phyloP scores from a whole-genome alignment of 192 early-diverging fungal species.

The Tieghemiomyces parasiticus region DNA sequence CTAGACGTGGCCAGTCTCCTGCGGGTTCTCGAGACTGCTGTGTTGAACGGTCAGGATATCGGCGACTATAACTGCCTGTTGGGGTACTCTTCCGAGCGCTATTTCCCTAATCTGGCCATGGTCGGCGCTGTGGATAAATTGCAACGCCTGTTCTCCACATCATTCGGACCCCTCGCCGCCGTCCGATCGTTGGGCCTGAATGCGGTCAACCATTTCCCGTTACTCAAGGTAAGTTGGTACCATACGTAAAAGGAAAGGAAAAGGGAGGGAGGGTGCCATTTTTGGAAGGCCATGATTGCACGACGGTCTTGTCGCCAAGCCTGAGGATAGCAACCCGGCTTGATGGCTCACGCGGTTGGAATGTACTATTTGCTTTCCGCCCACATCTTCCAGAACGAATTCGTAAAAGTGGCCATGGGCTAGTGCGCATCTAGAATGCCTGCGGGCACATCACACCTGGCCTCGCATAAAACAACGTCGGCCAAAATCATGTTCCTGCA shows the following conservation, averaged over 20 bases:
- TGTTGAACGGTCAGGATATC: constrained; percentile 63
- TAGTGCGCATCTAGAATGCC: too few species aligned
- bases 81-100: constrained; percentile 68
- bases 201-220: constrained; percentile 43
- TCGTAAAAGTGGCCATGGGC: constrained; percentile 41
- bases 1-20: constrained; percentile 64
- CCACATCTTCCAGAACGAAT: constrained; percentile 19
- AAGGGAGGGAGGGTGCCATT: neutral
- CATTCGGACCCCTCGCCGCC: constrained; percentile 40
- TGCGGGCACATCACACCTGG: too few species aligned
- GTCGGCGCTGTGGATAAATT: constrained; percentile 67
- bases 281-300: neutral
- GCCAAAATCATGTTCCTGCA: too few species aligned
- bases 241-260: neutral
- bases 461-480: too few species aligned
- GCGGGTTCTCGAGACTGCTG: constrained; percentile 41
- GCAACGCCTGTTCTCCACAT: constrained; percentile 60
- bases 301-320: neutral
- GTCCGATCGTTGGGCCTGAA: constrained; percentile 58
- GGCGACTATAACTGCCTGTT: constrained; percentile 59
- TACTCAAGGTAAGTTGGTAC: constrained; percentile 41
- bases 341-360: neutral
- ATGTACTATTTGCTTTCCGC: neutral
- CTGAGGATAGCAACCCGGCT: neutral
- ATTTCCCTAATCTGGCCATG: constrained; percentile 69